A percentile compares a stretch with the other conserved stretches of the same genome.
These are phyloP conservation scores for Pythium scleroteichum DNA, from an alignment of 352 stramenopile genomes.

Conservation along the genomic window DNA sequence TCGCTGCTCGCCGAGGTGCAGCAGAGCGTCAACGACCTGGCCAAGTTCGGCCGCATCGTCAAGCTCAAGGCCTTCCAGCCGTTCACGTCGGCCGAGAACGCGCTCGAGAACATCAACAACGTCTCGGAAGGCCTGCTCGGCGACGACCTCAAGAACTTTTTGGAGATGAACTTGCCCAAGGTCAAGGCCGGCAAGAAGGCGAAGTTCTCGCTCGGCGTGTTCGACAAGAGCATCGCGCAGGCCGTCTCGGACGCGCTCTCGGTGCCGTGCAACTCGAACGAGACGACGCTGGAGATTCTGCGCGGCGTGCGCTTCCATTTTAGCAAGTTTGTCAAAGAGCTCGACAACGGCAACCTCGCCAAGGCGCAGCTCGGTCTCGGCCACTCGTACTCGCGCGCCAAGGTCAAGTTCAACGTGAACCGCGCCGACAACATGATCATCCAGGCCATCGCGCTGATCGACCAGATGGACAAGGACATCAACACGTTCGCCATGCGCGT, in stretches of 20 bases:
- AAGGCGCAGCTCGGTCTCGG: conserved; percentile 99
- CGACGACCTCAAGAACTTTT: conserved; percentile 97
- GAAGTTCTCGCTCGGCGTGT: conserved; percentile 91
- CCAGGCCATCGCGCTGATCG: conserved; percentile 98
- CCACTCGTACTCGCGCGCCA: conserved; percentile 98
- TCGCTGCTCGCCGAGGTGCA: conserved; percentile 87
- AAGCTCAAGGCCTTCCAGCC: conserved; percentile 99
- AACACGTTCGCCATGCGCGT: conserved; percentile 99
- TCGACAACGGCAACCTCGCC: conserved; percentile 94
- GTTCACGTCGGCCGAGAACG: conserved; percentile 98
- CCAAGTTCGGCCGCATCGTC: conserved; percentile 95
- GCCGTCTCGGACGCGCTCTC: conserved; percentile 94
- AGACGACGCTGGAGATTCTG: conserved; percentile 96
- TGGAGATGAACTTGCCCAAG: conserved; percentile 99
- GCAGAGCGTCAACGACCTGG: conserved; percentile 92
- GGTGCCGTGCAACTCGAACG: conserved; percentile 96
- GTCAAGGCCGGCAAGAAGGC: conserved; percentile 91
- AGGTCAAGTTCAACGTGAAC: conserved; percentile 99
- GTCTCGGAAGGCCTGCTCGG: conserved; percentile 94
- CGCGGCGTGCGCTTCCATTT: conserved; percentile 97
- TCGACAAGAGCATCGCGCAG: conserved; percentile 93
- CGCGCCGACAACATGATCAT: conserved; percentile 99
- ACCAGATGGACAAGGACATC: conserved; percentile 99
- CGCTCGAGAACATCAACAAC: conserved; percentile 99
- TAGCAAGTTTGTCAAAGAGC: conserved; percentile 97